Percentiles rank a stretch among this genome's conserved stretches.
Conservation (phyloP, 1,139 yeast genomes). For the Candida glucosophila region DNA sequence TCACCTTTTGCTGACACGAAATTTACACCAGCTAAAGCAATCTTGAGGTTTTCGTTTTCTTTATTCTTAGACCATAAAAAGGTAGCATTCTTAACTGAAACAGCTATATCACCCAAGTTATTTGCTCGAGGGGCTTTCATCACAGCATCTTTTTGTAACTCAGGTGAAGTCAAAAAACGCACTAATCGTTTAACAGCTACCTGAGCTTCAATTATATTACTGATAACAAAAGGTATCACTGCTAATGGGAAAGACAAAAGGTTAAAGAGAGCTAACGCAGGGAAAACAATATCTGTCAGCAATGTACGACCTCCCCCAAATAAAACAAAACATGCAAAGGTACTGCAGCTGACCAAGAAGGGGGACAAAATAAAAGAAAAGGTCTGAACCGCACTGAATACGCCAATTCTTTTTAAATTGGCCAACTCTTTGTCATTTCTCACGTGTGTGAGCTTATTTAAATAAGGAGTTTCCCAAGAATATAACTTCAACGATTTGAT, state of each 20-base stretch:
- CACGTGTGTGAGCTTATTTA: constrained; percentile 61
- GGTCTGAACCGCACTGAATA: constrained; percentile 61
- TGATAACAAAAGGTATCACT: constrained; percentile 85
- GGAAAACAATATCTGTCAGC: constrained; percentile 89
- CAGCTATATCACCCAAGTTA: constrained; percentile 58
- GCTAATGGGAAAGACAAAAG: constrained; percentile 86
- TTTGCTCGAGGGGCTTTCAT: constrained; percentile 44
- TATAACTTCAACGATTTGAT: constrained; percentile 87
- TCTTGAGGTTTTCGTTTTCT: constrained; percentile 49
- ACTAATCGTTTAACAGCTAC: constrained; percentile 78
- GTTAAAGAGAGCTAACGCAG: constrained; percentile 83
- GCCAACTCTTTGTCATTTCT: constrained; percentile 84
- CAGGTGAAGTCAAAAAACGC: constrained; percentile 65
- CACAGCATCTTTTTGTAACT: constrained; percentile 76
- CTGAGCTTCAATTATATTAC: constrained; percentile 80
- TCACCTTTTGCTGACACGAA: constrained; percentile 71
- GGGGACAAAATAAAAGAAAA: constrained; percentile 89
- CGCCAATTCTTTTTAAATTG: constrained; percentile 70
- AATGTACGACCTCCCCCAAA: constrained; percentile 57
- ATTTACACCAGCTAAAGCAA: constrained; percentile 67
- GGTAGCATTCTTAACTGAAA: constrained; percentile 63
- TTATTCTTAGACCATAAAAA: constrained; percentile 85
- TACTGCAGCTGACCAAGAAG: constrained; percentile 81
- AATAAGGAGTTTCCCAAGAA: constrained; percentile 92
- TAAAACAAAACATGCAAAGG: constrained; percentile 76